Evolutionary conservation across 257 asterid species (phyloP).

Genomic region (Jacaranda mimosifolia): DNA sequence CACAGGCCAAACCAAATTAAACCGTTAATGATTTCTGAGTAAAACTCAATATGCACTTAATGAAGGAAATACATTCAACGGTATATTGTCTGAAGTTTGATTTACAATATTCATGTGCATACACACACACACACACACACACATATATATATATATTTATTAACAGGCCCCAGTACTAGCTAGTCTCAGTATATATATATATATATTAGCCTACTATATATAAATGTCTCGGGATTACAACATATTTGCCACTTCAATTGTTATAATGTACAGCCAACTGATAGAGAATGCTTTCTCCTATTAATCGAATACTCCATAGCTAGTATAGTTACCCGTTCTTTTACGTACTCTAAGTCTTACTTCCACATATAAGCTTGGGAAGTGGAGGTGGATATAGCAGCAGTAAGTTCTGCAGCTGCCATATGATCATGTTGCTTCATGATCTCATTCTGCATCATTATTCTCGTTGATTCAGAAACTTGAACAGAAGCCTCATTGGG

Average conservation of each 20-base stretch:
- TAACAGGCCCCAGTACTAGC: neutral
- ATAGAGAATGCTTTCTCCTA: conserved; percentile 13
- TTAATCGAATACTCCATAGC: neutral
- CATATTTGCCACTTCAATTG: conserved; percentile 1
- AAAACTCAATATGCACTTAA: neutral
- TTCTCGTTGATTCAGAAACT: conserved; percentile 43
- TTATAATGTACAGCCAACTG: conserved; percentile 49
- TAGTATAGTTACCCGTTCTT: conserved; percentile 24
- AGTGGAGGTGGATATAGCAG: conserved; percentile 41
- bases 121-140: too few species aligned
- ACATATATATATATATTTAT: neutral
- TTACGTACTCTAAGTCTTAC: too few species aligned
- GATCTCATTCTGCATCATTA: conserved; percentile 38
- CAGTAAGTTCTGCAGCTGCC: too few species aligned
- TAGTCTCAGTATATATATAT: neutral
- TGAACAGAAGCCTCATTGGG: conserved; percentile 41
- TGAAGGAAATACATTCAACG: conserved; percentile 40
- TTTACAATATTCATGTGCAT: conserved; percentile 15
- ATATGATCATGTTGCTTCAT: neutral
- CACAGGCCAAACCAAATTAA: too few species aligned
- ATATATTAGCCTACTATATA: neutral
- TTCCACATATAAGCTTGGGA: conserved; percentile 59
- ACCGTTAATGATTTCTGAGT: too few species aligned
- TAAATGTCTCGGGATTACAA: neutral
- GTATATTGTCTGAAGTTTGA: neutral